A percentile compares a stretch with the other conserved stretches of the same genome.
These are phyloP conservation scores for Theileria orientalis DNA, from an alignment of 169 alveolate genomes.

Conservation along the genomic window DNA sequence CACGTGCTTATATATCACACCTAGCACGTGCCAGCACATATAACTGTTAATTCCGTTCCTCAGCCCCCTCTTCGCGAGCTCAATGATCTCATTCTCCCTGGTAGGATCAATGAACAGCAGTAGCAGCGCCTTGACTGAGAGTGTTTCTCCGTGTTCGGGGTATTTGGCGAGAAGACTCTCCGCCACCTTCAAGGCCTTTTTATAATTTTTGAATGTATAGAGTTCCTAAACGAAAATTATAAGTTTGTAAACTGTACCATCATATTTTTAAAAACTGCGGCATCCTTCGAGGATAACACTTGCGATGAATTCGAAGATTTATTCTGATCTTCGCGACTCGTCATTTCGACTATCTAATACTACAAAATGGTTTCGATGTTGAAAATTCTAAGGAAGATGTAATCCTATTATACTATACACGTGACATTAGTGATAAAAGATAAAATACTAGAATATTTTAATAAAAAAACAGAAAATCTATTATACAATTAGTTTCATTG, in stretches of 20 bases:
- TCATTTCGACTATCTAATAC: constrained; percentile 5
- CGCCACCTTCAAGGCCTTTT: constrained; percentile 43
- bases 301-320: background rate
- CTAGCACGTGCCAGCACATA: constrained; percentile 55
- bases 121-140: constrained; percentile 42
- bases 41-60: constrained; percentile 37
- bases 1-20: constrained; percentile 35
- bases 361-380: background rate
- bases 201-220: constrained; percentile 32
- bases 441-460: too few species aligned
- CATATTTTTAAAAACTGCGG: constrained; percentile 34
- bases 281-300: constrained; percentile 26
- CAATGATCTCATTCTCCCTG: constrained; percentile 24
- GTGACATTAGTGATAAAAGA: too few species aligned
- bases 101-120: constrained; percentile 17
- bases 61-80: constrained; percentile 44
- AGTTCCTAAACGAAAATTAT: constrained; percentile 12
- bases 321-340: background rate
- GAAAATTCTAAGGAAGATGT: too few species aligned
- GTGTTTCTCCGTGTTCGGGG: constrained; percentile 54
- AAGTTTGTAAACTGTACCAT: constrained; percentile 19
- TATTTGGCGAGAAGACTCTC: constrained; percentile 29
- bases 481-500: background rate
- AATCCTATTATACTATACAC: too few species aligned
- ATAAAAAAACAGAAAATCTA: too few species aligned